These are phyloP conservation scores for Eurotiales sp. DNA, from an alignment of 2,329 filamentous ascomycete species.

Conservation along the genomic window DNA sequence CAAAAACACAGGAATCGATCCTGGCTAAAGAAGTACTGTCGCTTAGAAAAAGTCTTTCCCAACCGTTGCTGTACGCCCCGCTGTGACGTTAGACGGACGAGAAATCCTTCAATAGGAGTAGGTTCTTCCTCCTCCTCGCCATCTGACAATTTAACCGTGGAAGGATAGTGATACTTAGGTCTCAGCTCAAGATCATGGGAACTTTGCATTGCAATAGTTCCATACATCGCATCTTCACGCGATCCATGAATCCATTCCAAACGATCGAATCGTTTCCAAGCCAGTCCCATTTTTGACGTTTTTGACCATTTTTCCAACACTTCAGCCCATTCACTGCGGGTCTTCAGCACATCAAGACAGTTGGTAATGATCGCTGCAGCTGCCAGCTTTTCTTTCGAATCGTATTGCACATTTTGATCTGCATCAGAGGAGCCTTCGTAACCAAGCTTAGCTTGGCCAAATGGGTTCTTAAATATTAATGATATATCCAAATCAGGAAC, in stretches of 20 bases:
- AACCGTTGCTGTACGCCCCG: slow-evolving; percentile 56
- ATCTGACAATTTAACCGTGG: slow-evolving; percentile 41
- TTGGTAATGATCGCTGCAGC: slow-evolving; percentile 54
- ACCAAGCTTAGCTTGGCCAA: slow-evolving; percentile 47
- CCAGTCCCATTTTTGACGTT: slow-evolving; percentile 59
- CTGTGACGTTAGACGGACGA: slow-evolving; percentile 62
- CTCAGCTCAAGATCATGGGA: slow-evolving; percentile 65
- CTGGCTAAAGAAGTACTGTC: slow-evolving; percentile 62
- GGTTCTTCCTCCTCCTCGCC: slow-evolving; percentile 52
- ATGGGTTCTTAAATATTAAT: slow-evolving; percentile 58
- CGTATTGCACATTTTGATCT: slow-evolving; percentile 20
- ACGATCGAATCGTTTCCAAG: slow-evolving; percentile 66
- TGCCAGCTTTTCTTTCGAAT: slow-evolving; percentile 50
- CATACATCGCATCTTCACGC: slow-evolving; percentile 66
- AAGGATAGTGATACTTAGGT: slow-evolving; percentile 63
- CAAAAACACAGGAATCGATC: slow-evolving; percentile 62
- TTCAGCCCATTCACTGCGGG: slow-evolving; percentile 56
- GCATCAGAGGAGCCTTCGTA: slow-evolving; percentile 44
- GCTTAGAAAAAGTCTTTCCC: slow-evolving; percentile 61
- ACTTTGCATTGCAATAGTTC: slow-evolving; percentile 62
- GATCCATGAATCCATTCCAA: slow-evolving; percentile 65
- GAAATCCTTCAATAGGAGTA: slow-evolving; percentile 61
- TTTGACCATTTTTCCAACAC: slow-evolving; percentile 58
- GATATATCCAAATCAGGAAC: slow-evolving; percentile 61
- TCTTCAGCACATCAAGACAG: slow-evolving; percentile 57